These are phyloP conservation scores for Zymoseptoria passerinii DNA, from an alignment of 2,329 filamentous ascomycete genomes.

Conservation along the genomic window DNA sequence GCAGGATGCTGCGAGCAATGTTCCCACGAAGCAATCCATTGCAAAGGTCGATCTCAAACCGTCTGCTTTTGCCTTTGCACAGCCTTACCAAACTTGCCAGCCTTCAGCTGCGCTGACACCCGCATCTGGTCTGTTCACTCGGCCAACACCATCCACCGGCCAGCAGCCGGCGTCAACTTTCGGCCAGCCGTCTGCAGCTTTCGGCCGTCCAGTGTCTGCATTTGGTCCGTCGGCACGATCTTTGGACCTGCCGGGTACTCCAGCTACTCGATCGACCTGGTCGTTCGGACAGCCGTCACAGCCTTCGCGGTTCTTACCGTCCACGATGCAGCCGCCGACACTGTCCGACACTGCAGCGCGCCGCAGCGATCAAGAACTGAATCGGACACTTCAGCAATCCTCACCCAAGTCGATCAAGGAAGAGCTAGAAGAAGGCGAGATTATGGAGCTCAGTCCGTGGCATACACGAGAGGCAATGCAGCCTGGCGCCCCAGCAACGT, in stretches of 20 bases:
- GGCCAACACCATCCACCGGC: not conserved
- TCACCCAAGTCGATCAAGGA: not conserved
- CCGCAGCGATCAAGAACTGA: not conserved
- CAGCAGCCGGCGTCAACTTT: not conserved
- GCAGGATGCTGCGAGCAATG: not conserved
- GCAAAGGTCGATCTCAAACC: not conserved
- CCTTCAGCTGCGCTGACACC: not conserved
- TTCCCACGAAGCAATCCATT: not conserved
- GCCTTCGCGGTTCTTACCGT: not conserved
- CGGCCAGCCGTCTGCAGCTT: not conserved
- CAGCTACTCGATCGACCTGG: not conserved
- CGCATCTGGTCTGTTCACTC: no score
- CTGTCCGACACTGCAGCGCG: not conserved
- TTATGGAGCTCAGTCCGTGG: not conserved
- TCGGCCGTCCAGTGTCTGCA: not conserved
- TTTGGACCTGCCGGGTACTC: not conserved
- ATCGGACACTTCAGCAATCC: not conserved
- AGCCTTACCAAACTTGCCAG: not conserved
- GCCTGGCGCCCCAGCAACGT: not conserved
- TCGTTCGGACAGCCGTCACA: not conserved
- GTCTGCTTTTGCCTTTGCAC: not conserved
- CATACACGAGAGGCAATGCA: not conserved
- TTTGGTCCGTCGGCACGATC: not conserved
- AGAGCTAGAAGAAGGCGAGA: not conserved
- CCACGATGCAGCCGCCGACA: not conserved